A percentile compares a stretch with the other conserved stretches of the same genome.
Evolutionary conservation across 306 rosid species (phyloP).

Genomic region (Abrus pulchellus): DNA sequence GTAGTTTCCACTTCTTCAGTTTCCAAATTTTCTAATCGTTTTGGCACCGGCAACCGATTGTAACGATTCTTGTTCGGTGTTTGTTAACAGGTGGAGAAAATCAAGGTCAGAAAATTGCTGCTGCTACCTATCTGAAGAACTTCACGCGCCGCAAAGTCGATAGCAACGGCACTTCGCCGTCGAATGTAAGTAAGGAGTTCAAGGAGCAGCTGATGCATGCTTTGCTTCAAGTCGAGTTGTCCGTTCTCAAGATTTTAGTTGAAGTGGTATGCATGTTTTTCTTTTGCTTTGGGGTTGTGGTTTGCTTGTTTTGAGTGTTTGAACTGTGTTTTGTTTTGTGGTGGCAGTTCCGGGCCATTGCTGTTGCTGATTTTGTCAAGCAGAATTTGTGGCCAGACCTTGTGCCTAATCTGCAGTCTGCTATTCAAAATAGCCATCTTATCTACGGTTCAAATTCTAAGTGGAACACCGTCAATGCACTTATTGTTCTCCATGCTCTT

Average conservation of each 20-base stretch:
- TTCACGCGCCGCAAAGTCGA: constrained; percentile 70
- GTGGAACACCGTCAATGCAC: constrained; percentile 72
- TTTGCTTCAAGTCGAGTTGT: constrained; percentile 70
- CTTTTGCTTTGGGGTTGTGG: not conserved
- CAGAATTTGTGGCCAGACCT: constrained; percentile 77
- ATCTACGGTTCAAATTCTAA: constrained; percentile 50
- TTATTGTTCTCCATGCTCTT: constrained; percentile 76
- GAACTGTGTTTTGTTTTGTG: not conserved
- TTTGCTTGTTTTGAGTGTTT: not conserved
- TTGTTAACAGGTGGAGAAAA: constrained; percentile 63
- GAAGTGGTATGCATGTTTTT: constrained; percentile 66
- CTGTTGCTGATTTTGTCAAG: constrained; percentile 74
- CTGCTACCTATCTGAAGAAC: constrained; percentile 83
- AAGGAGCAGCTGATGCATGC: constrained; percentile 78
- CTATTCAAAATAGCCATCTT: constrained; percentile 77
- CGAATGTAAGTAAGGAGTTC: constrained; percentile 77
- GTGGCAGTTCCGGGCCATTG: constrained; percentile 72
- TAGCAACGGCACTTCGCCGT: constrained; percentile 46
- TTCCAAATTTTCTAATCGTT: too few relatives aligned
- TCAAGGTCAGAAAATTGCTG: constrained; percentile 76
- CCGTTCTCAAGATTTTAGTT: constrained; percentile 72
- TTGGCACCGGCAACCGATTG: not conserved
- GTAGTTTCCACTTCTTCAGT: constrained; percentile 45
- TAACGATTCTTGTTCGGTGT: not conserved
- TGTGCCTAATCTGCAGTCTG: constrained; percentile 69